Conservation (phyloP, 2,329 filamentous ascomycete genomes). For the Calonectria pseudoturangicola region DNA sequence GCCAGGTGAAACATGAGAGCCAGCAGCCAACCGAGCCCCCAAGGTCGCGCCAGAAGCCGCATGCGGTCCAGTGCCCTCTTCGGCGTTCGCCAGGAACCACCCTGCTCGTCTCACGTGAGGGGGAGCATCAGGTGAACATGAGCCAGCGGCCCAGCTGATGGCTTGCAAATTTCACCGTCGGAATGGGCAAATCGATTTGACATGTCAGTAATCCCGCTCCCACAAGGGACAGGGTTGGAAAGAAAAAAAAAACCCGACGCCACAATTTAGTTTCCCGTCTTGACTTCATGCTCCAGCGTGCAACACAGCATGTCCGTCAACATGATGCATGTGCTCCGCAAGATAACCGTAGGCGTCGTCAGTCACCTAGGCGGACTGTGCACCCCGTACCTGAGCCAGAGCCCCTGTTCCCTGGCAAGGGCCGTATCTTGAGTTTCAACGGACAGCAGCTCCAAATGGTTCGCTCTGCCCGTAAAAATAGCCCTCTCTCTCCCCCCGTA, state of each 20-base stretch:
- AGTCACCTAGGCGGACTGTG: slow-evolving; percentile 12
- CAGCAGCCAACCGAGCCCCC: slow-evolving; percentile 20
- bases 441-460: neutral
- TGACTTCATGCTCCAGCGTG: neutral
- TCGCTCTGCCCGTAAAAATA: slow-evolving; percentile 34
- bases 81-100: slow-evolving; percentile 10
- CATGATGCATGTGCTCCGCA: neutral
- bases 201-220: slow-evolving; percentile 4
- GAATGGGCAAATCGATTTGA: neutral
- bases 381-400: slow-evolving; percentile 11
- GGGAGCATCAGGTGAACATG: slow-evolving; percentile 11
- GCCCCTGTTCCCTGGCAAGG: slow-evolving; percentile 14
- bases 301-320: slow-evolving; percentile 1
- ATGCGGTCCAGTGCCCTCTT: slow-evolving; percentile 8
- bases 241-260: neutral
- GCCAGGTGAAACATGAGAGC: slow-evolving; percentile 13
- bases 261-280: slow-evolving; percentile 1
- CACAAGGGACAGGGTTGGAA: neutral
- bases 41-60: slow-evolving; percentile 11
- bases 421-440: slow-evolving; percentile 7
- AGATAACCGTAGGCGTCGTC: slow-evolving; percentile 29
- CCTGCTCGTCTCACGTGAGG: slow-evolving; percentile 20
- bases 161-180: slow-evolving; percentile 8
- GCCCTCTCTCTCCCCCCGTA: neutral
- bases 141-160: slow-evolving; percentile 7